These are phyloP conservation scores for Colletotrichum navitas DNA, from an alignment of 2,329 filamentous ascomycete genomes.

Conservation along the genomic window DNA sequence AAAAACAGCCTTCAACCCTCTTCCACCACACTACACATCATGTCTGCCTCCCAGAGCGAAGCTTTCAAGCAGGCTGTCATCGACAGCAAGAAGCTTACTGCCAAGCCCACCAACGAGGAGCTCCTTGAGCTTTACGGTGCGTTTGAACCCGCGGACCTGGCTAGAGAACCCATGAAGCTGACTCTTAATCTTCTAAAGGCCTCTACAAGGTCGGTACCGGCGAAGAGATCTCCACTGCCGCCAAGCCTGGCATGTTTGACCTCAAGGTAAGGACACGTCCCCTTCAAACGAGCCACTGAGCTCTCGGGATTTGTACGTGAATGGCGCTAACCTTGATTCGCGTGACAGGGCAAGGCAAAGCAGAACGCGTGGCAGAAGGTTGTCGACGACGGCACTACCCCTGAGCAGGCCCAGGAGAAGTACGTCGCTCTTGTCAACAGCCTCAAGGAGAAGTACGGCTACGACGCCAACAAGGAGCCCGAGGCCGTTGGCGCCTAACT, in stretches of 20 bases:
- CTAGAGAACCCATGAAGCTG: not conserved
- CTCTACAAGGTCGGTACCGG: slow-evolving; percentile 70
- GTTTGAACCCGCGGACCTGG: slow-evolving; percentile 44
- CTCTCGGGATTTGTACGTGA: slow-evolving; percentile 8
- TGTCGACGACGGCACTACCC: slow-evolving; percentile 71
- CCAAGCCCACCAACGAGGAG: slow-evolving; percentile 73
- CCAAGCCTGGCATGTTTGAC: slow-evolving; percentile 77
- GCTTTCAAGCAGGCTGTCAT: slow-evolving; percentile 69
- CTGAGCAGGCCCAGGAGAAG: slow-evolving; percentile 77
- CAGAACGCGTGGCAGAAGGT: slow-evolving; percentile 80
- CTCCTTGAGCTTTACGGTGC: slow-evolving; percentile 73
- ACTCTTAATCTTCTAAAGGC: slow-evolving; percentile 52
- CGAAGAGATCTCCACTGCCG: slow-evolving; percentile 68
- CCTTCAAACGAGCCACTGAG: slow-evolving; percentile 9
- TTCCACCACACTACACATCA: slow-evolving; percentile 46
- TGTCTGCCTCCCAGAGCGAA: slow-evolving; percentile 57
- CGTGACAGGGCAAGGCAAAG: slow-evolving; percentile 80
- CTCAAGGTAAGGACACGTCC: slow-evolving; percentile 66
- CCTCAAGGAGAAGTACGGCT: slow-evolving; percentile 78
- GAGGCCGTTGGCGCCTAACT: slow-evolving; percentile 63
- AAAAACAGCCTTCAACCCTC: not conserved
- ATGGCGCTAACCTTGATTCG: slow-evolving; percentile 13
- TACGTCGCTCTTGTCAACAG: slow-evolving; percentile 81
- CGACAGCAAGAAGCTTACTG: slow-evolving; percentile 76
- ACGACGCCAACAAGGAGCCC: slow-evolving; percentile 72